Base-by-base conservation (phyloP, 148 eudicot species). In the Arctostaphylos glauca region DNA sequence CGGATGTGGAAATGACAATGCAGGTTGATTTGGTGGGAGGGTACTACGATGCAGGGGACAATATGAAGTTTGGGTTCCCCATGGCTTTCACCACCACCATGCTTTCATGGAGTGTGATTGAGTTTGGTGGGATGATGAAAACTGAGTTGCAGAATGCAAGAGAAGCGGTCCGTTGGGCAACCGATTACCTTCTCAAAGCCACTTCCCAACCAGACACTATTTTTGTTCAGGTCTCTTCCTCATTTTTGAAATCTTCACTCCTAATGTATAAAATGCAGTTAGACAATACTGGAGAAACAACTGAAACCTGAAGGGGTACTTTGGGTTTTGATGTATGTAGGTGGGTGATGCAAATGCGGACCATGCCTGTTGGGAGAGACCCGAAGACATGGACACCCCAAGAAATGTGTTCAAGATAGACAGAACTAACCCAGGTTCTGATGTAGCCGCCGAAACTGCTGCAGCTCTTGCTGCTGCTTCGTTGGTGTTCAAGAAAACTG, bases 11-110 rank as follows among this genome's bases (percentile, higher is more conserved):
- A 54, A 13, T 78, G 80, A 56, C 59, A 92, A 89, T 92, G 93
- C 90, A 97, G 99, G 98, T 97, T 66, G 98, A 97, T 91, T 92
- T 97, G 86, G 99, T 91, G 41, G 99, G 99, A 72, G 99, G 99
- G 46, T 97, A 97, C 77, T 97, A 97, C 64, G 99, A 97, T 77
- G 98, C 99, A 64, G 99, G 99, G 64, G 99, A 97, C 86, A 97
- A 97, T 87, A 94, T 97, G 10, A 97, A 94, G 88, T 97, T 97
- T 82, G 99, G 99, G 13, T 97, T 91, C 68, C 99, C 99, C 5
- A 94, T 97, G 99, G 99, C 99, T 0, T 97, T 97, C 88, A 97
- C 99, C 3, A 92, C 98, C 49, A 97, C 99, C 59, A 94, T 97
- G 98, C 88, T 97, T 5, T 93, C 98, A 59, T 97, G 99, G 99